These are phyloP conservation scores for Chalciporus sp. DNA, from an alignment of 1,284 basidiomycete genomes.

Conservation along the genomic window DNA sequence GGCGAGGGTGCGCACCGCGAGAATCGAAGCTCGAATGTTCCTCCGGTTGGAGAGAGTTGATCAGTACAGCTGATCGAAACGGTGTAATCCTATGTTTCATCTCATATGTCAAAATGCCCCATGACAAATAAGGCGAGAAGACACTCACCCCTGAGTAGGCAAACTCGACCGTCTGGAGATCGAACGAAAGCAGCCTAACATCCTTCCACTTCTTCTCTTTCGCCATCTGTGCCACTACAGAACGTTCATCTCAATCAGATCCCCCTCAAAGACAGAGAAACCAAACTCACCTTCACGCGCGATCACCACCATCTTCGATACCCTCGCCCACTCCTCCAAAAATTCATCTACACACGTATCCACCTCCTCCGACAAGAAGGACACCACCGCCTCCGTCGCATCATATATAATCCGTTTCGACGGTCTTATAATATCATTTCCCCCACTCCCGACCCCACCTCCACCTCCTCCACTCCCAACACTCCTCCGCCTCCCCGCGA, in stretches of 20 bases:
- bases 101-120: background rate
- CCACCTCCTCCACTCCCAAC: conserved; percentile 38
- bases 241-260: too few species aligned
- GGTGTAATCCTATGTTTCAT: conserved; percentile 57
- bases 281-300: conserved; percentile 72
- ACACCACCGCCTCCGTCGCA: conserved; percentile 80
- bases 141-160: conserved; percentile 63
- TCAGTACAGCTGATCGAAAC: conserved; percentile 76
- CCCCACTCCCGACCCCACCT: conserved; percentile 40
- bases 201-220: conserved; percentile 70
- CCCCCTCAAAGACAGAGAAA: background rate
- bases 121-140: background rate
- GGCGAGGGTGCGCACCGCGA: conserved; percentile 46
- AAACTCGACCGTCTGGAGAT: conserved; percentile 88
- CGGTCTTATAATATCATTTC: conserved; percentile 68
- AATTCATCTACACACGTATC: conserved; percentile 88
- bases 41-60: conserved; percentile 63
- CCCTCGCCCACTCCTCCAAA: conserved; percentile 86
- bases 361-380: conserved; percentile 83
- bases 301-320: conserved; percentile 91
- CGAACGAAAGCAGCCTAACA: conserved; percentile 81
- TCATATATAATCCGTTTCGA: conserved; percentile 88
- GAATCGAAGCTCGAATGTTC: conserved; percentile 73
- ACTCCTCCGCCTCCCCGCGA: conserved; percentile 44
- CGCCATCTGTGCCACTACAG: conserved; percentile 77